Conservation (phyloP, 2,329 filamentous ascomycete species). For the Neurospora sp. region DNA sequence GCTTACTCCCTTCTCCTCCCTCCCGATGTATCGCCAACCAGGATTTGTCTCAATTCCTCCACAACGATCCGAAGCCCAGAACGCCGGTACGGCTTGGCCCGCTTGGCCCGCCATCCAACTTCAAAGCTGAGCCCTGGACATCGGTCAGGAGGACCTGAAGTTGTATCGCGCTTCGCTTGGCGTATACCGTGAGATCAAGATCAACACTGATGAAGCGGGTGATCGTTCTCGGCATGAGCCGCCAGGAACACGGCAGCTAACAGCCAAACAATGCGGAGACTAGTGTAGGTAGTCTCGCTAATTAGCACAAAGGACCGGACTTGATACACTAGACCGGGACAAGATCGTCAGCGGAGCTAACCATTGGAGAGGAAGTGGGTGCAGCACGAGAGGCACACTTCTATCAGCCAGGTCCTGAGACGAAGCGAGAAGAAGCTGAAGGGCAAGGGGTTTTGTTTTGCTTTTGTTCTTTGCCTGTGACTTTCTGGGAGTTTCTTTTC, state of each 20-base stretch:
- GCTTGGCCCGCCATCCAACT: not conserved
- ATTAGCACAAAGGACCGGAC: not conserved
- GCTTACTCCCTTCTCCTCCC: not conserved
- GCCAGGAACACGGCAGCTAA: not conserved
- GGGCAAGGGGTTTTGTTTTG: too few species aligned
- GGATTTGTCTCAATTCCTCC: not conserved
- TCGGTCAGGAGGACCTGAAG: not conserved
- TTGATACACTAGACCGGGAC: not conserved
- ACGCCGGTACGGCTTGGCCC: not conserved
- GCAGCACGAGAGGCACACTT: not conserved
- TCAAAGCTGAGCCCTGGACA: not conserved
- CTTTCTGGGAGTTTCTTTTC: too few species aligned
- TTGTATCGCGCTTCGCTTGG: not conserved
- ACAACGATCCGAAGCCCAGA: not conserved
- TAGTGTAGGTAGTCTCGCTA: not conserved
- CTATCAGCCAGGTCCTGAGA: not conserved
- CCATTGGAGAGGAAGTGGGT: not conserved
- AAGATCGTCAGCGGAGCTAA: not conserved
- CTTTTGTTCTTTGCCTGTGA: too few species aligned
- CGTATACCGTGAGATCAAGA: not conserved
- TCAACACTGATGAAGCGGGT: not conserved
- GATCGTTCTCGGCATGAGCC: not conserved
- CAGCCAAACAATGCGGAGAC: not conserved
- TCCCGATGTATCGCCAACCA: not conserved
- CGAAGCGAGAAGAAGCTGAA: too few species aligned